phyloP scores from a whole-genome alignment of 495 filamentous ascomycete genomes.

The Hyphodiscus hymeniophilus region DNA sequence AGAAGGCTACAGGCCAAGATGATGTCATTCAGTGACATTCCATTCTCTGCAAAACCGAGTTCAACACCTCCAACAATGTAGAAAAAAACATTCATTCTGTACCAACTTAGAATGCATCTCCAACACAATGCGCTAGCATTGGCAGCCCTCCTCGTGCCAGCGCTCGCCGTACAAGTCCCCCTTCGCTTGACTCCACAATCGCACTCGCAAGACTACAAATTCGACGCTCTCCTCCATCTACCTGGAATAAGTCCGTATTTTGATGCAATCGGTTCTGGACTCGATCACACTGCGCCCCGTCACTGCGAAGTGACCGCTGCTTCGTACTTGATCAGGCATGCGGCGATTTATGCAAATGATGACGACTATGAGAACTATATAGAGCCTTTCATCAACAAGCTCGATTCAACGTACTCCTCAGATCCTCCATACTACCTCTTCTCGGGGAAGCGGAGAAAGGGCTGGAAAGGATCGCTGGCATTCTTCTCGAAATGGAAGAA shows the following conservation, averaged over 20 bases:
- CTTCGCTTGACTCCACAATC: conserved; percentile 11
- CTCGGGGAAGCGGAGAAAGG: conserved; percentile 8
- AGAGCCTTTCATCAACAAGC: conserved; percentile 15
- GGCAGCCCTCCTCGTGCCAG: not conserved
- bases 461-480: conserved; percentile 15
- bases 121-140: too few species aligned
- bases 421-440: conserved; percentile 3
- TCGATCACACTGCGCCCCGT: conserved; percentile 9
- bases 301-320: conserved; percentile 12
- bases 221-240: conserved; percentile 16
- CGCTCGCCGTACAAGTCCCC: conserved; percentile 6
- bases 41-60: too few species aligned
- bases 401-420: conserved; percentile 19
- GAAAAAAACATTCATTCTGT: too few species aligned
- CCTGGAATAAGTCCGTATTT: conserved; percentile 19
- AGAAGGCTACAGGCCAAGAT: too few species aligned
- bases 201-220: conserved; percentile 17
- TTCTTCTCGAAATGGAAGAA: conserved; percentile 18
- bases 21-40: too few species aligned
- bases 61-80: too few species aligned
- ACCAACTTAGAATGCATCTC: too few species aligned
- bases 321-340: conserved; percentile 17
- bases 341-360: conserved; percentile 20
- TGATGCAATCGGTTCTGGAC: conserved; percentile 14
- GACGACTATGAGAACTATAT: conserved; percentile 17